Evolutionary conservation across 306 rosid species (phyloP), one percentile per base, ranked within the genome.

Genomic region (Fragaria nilgerrensis): DNA sequence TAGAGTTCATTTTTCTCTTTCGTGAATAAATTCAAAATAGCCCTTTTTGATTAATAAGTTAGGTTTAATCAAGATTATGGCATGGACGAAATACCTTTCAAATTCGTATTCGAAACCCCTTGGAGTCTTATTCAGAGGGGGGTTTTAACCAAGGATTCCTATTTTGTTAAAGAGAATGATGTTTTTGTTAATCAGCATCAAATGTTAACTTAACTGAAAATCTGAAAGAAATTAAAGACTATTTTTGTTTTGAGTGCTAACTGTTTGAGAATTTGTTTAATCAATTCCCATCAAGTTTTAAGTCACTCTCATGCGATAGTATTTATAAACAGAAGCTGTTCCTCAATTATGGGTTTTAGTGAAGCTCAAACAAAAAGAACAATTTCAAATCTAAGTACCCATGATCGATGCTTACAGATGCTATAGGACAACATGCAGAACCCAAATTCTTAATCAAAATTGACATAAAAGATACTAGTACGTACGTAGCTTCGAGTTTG

Each of bases 271-370:
- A n/a, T n/a, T 55, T 55, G 14, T 55, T 55, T 55, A 55, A 53
- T 53, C 61, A 59, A 23, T 7, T 17, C 12, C 44, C 34, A 2
- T 37, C 20, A n/a, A 29, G 12, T 7, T 12, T 72, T 29, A 45
- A 2, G 67, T 44, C 41, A 56, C 55, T 69, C 68, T 78, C 70
- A 58, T 58, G 25, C 45, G 59, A 77, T 77, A 50, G 37, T 9
- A 12, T 72, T n/a, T 52, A 36, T 61, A 58, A 70, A 14, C 66
- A 44, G 12, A 61, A 70, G 17, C 13, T 47, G 81, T 32, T 34
- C 72, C 72, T 36, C 19, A 78, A 32, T 22, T 15, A 15, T 58
- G 48, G 58, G 59, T 44, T 41, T 1, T 67, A 67, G 19, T 41
- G 14, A 41, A 39, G 49, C 29, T n/a, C 19, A 41, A 67, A 68